These are phyloP conservation scores for Chalaropsis thielavioides DNA, from an alignment of 2,329 filamentous ascomycete species.

Conservation along the genomic window DNA sequence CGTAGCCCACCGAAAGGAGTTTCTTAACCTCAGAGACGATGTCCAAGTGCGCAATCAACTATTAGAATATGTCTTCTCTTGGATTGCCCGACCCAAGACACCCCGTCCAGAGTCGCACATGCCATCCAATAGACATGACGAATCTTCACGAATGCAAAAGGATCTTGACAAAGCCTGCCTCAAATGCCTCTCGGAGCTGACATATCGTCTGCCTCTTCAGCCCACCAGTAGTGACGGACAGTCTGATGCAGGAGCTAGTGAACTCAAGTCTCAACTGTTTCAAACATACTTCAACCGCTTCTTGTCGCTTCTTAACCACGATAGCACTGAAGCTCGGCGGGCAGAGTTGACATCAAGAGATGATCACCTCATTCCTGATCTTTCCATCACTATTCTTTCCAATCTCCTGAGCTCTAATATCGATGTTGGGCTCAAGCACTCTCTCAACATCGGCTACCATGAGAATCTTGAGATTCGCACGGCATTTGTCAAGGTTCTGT, in stretches of 20 bases:
- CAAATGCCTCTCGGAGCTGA: conserved; percentile 49
- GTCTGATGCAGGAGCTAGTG: conserved; percentile 50
- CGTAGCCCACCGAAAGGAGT: conserved; percentile 51
- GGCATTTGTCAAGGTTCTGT: conserved; percentile 55
- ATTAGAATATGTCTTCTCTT: conserved; percentile 52
- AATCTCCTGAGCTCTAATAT: conserved; percentile 58
- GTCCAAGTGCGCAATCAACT: conserved; percentile 54
- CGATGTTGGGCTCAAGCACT: conserved; percentile 56
- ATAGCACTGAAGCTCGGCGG: conserved; percentile 24
- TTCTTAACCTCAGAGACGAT: conserved; percentile 53
- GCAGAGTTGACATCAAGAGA: conserved; percentile 29
- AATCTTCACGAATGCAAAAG: conserved; percentile 42
- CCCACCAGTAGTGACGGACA: conserved; percentile 48
- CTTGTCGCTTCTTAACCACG: conserved; percentile 48
- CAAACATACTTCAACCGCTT: conserved; percentile 58
- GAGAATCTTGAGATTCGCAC: conserved; percentile 55
- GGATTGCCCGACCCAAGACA: conserved; percentile 49
- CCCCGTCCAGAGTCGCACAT: conserved; percentile 32
- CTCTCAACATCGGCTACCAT: conserved; percentile 54
- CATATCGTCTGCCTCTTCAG: conserved; percentile 51
- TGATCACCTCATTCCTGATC: conserved; percentile 43
- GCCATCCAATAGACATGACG: conserved; percentile 38
- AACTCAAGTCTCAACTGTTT: conserved; percentile 57
- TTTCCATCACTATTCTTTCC: conserved; percentile 52
- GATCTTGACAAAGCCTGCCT: conserved; percentile 54